Evolutionary conservation across 805 yeast genomes (phyloP).

Genomic region (Jamesozyma hellenica): DNA sequence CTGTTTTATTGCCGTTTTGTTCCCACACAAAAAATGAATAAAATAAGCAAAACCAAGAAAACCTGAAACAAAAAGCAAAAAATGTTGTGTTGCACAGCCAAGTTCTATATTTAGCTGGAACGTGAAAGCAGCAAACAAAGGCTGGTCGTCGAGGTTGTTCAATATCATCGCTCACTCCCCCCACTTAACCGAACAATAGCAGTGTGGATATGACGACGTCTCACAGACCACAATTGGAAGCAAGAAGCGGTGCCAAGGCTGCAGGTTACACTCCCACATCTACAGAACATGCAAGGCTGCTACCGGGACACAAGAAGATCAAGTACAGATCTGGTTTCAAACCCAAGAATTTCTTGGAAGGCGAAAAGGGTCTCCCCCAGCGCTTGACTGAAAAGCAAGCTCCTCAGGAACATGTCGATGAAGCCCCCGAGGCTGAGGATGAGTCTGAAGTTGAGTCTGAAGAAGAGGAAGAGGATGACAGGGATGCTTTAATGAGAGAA

Average conservation of each 20-base stretch:
- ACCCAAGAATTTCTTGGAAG: not conserved
- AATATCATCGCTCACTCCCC: too few relatives aligned
- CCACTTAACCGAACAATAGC: too few relatives aligned
- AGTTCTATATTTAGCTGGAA: too few relatives aligned
- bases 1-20: too few relatives aligned
- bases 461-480: constrained; percentile 27
- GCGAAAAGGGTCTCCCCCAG: not conserved
- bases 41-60: too few relatives aligned
- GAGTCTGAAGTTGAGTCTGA: constrained; percentile 17
- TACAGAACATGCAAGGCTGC: constrained; percentile 42
- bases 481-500: constrained; percentile 37
- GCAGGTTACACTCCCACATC: constrained; percentile 33
- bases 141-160: too few relatives aligned
- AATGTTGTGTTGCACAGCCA: too few relatives aligned
- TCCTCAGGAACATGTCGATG: too few relatives aligned
- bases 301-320: constrained; percentile 46
- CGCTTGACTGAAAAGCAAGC: not conserved
- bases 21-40: too few relatives aligned
- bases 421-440: not conserved
- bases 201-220: constrained; percentile 47
- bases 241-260: constrained; percentile 42
- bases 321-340: constrained; percentile 27
- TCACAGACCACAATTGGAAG: constrained; percentile 61
- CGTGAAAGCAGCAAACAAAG: too few relatives aligned
- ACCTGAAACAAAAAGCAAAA: too few relatives aligned